Base-by-base conservation (phyloP, 2,329 filamentous ascomycete species). In the Teratosphaeriaceae sp. region DNA sequence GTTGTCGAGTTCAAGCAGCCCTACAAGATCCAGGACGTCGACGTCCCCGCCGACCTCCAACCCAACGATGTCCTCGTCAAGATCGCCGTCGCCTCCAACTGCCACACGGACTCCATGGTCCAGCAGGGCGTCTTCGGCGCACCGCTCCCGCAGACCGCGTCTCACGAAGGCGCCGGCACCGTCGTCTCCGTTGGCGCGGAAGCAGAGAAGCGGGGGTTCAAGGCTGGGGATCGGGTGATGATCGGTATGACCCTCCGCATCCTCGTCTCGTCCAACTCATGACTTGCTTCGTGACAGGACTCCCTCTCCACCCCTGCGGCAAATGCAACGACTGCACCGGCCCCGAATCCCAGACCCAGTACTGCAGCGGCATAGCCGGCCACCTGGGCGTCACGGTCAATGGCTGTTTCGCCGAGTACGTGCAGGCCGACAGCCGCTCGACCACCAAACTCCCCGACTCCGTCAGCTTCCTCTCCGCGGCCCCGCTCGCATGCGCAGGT, bases 51-150 rank as follows among this genome's bases (percentile, higher is more conserved):
- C 12, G 38, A 51, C 16, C 69, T 79, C 13, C 58, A 62, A 5
- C 67, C 71, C 0, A 54, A 74, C 49, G 77, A 81, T 49, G 62
- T 82, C n/a, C 69, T 81, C 27, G 66, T 82, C 53, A 78, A 77
- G 57, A 65, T 79, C 40, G 76, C 74, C 42, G 75, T 76, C n/a
- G 76, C 75, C 7, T 78, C 74, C 1, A 70, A 79, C 54, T 82
- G 78, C 63, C 78, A 82, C 63, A 80, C 79, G 1, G 78, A 82
- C 62, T 59, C 61, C 47, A 76, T 80, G 73, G 7, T 79, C 3
- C 51, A 54, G 5, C 53, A 64, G 1, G 77, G 78, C 37, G 58
- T 68, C 36, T 73, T 80, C 56, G 59, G 56, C 5, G 67, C 68
- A 0, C 43, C 57, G 2, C 63, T 80, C 1, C 77, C 77, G 0